Percentiles rank a stretch among this genome's conserved stretches.
phyloP scores from a whole-genome alignment of 2,329 filamentous ascomycete species.

The Paraphoma sp. region DNA sequence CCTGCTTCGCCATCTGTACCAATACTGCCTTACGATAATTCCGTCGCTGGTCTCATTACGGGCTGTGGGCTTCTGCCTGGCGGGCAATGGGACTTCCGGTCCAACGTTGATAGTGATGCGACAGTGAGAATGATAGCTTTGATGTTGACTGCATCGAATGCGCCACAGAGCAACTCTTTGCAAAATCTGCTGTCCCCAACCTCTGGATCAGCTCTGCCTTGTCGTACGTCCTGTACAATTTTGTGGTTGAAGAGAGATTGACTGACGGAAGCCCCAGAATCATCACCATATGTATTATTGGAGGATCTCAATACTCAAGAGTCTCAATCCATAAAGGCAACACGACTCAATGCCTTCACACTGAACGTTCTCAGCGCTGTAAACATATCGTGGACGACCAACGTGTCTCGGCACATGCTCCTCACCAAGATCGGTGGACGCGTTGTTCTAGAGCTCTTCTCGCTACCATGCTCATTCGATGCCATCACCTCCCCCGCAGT shows the following conservation, averaged over 20 bases:
- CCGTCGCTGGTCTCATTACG: neutral
- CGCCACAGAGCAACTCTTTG: neutral
- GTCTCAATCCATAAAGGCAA: neutral
- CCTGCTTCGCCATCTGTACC: neutral
- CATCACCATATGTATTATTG: neutral
- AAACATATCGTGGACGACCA: conserved; percentile 22
- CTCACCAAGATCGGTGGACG: conserved; percentile 17
- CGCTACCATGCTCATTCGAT: conserved; percentile 22
- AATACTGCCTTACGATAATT: neutral
- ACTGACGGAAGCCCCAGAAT: neutral
- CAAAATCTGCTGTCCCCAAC: neutral
- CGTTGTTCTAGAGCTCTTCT: conserved; percentile 21
- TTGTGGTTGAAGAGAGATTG: neutral
- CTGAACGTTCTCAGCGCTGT: conserved; percentile 22
- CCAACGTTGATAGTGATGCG: neutral
- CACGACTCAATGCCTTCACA: conserved; percentile 22
- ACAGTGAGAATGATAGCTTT: neutral
- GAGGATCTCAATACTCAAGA: neutral
- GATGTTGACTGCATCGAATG: neutral
- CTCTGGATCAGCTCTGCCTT: neutral
- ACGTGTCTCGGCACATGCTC: conserved; percentile 27
- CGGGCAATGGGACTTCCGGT: neutral
- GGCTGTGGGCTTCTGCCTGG: neutral
- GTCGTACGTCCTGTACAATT: neutral
- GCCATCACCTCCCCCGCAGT: conserved; percentile 9